Evolutionary conservation across 2,329 filamentous ascomycete species (phyloP).

Genomic region (Cladosporium cucumerinum): DNA sequence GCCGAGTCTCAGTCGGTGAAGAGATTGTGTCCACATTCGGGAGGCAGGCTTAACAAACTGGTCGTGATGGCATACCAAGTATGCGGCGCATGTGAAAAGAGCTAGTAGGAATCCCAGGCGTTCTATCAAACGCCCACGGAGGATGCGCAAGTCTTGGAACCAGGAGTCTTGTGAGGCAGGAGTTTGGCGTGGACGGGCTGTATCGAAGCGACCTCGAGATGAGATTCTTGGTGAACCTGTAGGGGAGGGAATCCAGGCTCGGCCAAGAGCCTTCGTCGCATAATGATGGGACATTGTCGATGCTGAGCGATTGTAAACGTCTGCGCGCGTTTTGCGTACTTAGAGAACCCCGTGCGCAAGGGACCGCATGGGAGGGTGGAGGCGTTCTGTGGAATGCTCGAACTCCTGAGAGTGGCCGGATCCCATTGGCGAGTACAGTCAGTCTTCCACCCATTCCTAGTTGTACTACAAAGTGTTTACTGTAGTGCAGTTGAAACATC

Average conservation of each 20-base stretch:
- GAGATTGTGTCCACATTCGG: background rate
- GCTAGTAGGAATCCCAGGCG: slow-evolving; percentile 1
- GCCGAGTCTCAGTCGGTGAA: background rate
- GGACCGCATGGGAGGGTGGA: background rate
- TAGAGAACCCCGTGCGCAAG: background rate
- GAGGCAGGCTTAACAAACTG: background rate
- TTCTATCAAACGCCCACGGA: slow-evolving; percentile 14
- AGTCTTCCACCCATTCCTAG: background rate
- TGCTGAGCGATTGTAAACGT: background rate
- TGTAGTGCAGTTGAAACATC: background rate
- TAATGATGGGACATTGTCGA: slow-evolving; percentile 15
- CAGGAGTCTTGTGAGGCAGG: background rate
- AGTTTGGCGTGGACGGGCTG: background rate
- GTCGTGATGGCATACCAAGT: slow-evolving; percentile 5
- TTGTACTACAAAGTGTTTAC: background rate
- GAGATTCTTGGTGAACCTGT: background rate
- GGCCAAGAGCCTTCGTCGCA: slow-evolving; percentile 16
- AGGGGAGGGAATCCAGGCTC: slow-evolving; percentile 16
- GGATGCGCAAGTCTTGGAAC: slow-evolving; percentile 1
- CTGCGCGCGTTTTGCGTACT: background rate
- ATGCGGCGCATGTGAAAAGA: background rate
- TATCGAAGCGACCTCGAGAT: slow-evolving; percentile 9
- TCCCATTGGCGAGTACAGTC: background rate
- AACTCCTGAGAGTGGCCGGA: background rate
- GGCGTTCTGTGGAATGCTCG: background rate